Conservation (phyloP, 31 red algal genomes). For the Porphyra umbilicalis region DNA sequence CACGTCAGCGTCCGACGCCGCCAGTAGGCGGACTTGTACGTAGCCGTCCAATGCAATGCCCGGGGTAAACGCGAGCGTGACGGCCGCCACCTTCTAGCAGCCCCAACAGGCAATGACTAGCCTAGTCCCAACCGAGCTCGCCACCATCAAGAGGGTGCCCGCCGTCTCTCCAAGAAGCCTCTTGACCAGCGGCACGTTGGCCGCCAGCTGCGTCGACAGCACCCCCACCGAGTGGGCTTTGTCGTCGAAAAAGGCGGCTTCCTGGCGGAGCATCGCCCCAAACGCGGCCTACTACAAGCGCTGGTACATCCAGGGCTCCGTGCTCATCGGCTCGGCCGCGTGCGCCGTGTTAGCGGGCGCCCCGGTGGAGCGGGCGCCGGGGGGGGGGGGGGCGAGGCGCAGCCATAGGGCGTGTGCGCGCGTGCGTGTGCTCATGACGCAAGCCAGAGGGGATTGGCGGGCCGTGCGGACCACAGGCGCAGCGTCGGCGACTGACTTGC, state of each 20-base stretch:
- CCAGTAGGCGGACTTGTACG: not conserved
- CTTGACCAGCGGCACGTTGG: not conserved
- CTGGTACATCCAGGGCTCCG: no score
- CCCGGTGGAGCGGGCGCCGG: no score
- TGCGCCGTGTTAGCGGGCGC: no score
- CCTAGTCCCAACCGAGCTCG: not conserved
- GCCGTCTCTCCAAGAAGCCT: not conserved
- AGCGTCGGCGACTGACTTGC: no score
- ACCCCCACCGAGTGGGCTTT: not conserved
- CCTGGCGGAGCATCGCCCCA: slow-evolving; percentile 4
- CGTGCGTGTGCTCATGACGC: no score
- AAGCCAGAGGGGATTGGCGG: no score
- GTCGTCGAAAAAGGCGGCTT: slow-evolving; percentile 3
- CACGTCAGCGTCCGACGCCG: not conserved
- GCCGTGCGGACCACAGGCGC: no score
- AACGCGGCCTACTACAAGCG: no score
- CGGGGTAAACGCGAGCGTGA: not conserved
- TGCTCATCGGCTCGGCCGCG: no score
- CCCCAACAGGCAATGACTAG: not conserved
- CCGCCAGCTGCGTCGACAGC: slow-evolving; percentile 1
- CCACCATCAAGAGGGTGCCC: not conserved
- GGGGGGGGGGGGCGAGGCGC: no score
- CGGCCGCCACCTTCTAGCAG: slow-evolving; percentile 5
- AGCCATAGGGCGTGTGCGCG: no score
- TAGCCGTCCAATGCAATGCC: not conserved